Conservation (phyloP, 306 rosid species). For the Citrullus amarus region DNA sequence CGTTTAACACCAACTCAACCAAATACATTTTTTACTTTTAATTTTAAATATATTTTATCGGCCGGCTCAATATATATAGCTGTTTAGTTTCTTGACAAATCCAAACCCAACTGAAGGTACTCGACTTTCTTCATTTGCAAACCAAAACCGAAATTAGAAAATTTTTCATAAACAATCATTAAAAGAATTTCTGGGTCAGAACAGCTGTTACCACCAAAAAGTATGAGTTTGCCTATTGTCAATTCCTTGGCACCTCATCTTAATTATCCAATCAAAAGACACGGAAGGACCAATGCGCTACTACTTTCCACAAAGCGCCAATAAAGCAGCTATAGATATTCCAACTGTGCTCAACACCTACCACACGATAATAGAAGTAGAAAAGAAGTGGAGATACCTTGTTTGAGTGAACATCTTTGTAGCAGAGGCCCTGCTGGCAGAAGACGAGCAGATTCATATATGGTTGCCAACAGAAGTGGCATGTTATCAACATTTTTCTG, state of each 20-base stretch:
- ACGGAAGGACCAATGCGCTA: neutral
- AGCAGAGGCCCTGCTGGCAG: constrained; percentile 50
- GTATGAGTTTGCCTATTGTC: neutral
- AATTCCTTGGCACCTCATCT: neutral
- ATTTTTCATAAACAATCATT: neutral
- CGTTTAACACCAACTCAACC: too few relatives aligned
- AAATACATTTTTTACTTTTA: too few relatives aligned
- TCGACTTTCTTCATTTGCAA: too few relatives aligned
- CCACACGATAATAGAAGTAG: neutral
- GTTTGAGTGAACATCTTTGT: constrained; percentile 67
- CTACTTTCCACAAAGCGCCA: neutral
- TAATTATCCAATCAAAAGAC: neutral
- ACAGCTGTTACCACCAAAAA: neutral
- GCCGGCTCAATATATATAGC: too few relatives aligned
- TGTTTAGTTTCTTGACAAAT: too few relatives aligned
- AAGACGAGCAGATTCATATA: constrained; percentile 73
- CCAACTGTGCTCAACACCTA: constrained; percentile 1
- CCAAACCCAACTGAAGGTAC: too few relatives aligned
- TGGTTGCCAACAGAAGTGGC: constrained; percentile 60
- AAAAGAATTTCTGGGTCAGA: neutral
- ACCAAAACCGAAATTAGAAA: neutral
- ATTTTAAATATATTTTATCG: too few relatives aligned
- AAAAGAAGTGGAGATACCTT: constrained; percentile 31
- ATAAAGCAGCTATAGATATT: neutral
- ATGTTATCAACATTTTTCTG: constrained; percentile 43